Evolutionary conservation across 495 filamentous ascomycete species (phyloP), one percentile per base, ranked within the genome.

Genomic region (Lindgomyces ingoldianus): DNA sequence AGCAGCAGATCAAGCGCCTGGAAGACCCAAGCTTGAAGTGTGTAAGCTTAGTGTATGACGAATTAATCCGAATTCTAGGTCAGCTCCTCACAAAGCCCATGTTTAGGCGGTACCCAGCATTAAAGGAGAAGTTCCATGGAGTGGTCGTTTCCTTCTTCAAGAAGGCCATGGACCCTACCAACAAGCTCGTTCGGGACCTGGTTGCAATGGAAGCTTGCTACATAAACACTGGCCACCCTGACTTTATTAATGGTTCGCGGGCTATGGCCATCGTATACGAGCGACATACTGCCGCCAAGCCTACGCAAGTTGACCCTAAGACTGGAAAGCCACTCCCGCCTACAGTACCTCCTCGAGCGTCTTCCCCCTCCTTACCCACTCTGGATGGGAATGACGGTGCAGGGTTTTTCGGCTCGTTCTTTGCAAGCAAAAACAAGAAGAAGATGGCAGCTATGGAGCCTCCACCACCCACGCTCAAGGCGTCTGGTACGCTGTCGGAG

Each of bases 391-490:
- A 86, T 44, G 77, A 77, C 42, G 83, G 86, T 69, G 76, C 83
- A 52, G 90, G 92, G 56, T 99, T 98, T 82, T 97, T 97, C 74
- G 93, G 93, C 61, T 93, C 89, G 74, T 98, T 98, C 83, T 97
- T 96, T 76, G 91, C 93, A 4, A 89, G 87, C 57, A 98, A 96
- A 84, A 98, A 97, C 76, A 99, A 98, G 85, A 99, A 98, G 87
- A 98, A 96, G 87, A 92, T 96, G 84, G 95, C 95, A 22, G 91
- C 93, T 59, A 98, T 98, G 95, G 95, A 98, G 70, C 80, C 95
- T 39, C 95, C 95, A 29, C 94, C 94, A 64, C 85, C 95, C 47
- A 90, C 84, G 42, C 83, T 99, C 60, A 99, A 97, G 79, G 95
- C 94, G 27, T 94, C 90, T 10, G 93, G 95, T 18, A 92, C 85